phyloP scores from a whole-genome alignment of 768 basidiomycete species.

The Suillus tomentosus region DNA sequence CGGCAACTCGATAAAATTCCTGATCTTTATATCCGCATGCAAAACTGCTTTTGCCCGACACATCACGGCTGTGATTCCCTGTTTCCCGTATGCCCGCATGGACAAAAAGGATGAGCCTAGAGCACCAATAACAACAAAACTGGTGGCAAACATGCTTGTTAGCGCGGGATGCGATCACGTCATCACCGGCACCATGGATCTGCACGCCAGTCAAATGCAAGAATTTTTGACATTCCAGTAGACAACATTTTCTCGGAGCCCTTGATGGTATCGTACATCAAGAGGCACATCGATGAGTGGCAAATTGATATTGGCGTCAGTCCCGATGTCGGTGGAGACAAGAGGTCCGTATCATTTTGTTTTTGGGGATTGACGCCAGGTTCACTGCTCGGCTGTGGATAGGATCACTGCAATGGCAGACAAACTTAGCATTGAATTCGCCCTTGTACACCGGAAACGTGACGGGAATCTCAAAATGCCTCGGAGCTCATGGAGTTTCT shows the following conservation, averaged over 20 bases:
- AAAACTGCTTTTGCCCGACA: constrained; percentile 93
- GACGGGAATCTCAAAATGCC: constrained; percentile 62
- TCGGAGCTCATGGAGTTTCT: constrained; percentile 89
- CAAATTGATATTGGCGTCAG: constrained; percentile 88
- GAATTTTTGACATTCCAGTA: constrained; percentile 99
- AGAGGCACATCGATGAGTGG: constrained; percentile 84
- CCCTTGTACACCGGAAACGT: constrained; percentile 90
- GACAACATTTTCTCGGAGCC: constrained; percentile 98
- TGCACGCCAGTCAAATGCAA: constrained; percentile 97
- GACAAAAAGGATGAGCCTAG: constrained; percentile 98
- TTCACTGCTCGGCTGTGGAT: constrained; percentile 13
- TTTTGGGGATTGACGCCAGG: background rate
- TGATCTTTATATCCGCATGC: constrained; percentile 97
- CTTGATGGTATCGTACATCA: constrained; percentile 92
- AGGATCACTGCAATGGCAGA: constrained; percentile 95
- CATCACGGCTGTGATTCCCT: constrained; percentile 97
- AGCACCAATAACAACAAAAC: constrained; percentile 95
- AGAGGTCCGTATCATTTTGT: constrained; percentile 66
- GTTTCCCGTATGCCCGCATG: constrained; percentile 95
- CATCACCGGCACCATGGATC: constrained; percentile 99
- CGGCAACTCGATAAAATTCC: constrained; percentile 97
- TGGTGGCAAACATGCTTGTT: constrained; percentile 97
- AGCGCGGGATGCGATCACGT: constrained; percentile 98
- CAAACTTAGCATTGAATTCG: constrained; percentile 93
- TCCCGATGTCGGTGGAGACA: constrained; percentile 98